Base-by-base conservation (phyloP, 225 moss, liverwort and hornwort genomes). In the Physcomitrium patens region DNA sequence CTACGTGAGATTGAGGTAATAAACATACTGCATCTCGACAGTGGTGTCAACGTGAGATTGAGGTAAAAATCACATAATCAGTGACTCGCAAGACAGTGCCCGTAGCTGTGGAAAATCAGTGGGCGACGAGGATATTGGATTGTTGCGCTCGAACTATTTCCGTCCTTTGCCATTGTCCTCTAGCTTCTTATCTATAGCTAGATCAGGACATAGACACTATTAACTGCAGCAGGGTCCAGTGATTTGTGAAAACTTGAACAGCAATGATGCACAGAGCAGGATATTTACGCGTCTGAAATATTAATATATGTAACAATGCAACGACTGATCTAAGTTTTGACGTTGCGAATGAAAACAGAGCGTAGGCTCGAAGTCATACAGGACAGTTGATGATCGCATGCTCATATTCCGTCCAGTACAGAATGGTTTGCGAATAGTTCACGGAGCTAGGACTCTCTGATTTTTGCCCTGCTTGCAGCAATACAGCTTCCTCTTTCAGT, bases 341-440 rank as follows among this genome's bases (percentile, higher is more conserved):
- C 63, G 49, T 63, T 62, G 72, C 80, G 73, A 56, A 59, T 76
- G 68, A 37, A 17, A 81, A 74, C 81, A 96, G 95, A 93, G 91
- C n/a, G 66, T 96, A 83, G 93, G 95, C 9, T 18, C 93, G 78
- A 96, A 96, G 82, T 93, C 95, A 18, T 91, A 96, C 63, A 91
- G 77, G 77, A 81, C 91, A 76, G 57, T 31, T 45, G 91, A 93
- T 77, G 90, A 79, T 57, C 93, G 88, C 60, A 80, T 96, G 70
- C 84, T 93, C 27, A 50, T 93, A 77, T 96, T 96, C 84, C 93
- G 93, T 69, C 93, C 93, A 3, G 90, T 87, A 56, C 90, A 96
- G 78, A 96, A 96, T 86, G 91, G 89, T 14, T 20, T 72, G 60
- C 86, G 95, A 69, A 88, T 96, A 93, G 77, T 78, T 55, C 47